Conservation (phyloP, 2,329 filamentous ascomycete species). For the Penicillium sp. region DNA sequence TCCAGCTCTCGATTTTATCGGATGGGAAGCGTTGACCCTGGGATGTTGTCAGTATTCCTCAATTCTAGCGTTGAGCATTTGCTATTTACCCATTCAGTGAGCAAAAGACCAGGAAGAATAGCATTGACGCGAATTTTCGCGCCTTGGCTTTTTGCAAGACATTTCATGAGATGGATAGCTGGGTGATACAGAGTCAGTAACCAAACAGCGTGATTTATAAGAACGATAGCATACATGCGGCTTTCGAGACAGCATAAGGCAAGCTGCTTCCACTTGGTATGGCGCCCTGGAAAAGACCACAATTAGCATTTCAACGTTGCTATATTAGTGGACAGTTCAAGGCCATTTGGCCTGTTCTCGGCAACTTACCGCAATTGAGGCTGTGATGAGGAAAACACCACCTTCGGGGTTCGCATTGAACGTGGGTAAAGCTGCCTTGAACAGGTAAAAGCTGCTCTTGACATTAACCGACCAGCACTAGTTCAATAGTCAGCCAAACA, state of each 20-base stretch:
- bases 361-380: constrained; percentile 56
- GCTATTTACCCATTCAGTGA: constrained; percentile 64
- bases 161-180: constrained; percentile 66
- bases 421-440: constrained; percentile 58
- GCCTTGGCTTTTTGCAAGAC: constrained; percentile 62
- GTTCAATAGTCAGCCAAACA: background rate
- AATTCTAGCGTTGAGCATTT: background rate
- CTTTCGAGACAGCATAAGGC: constrained; percentile 77
- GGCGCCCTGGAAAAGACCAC: constrained; percentile 42
- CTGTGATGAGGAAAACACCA: constrained; percentile 63
- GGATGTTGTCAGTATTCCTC: constrained; percentile 5
- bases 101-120: constrained; percentile 62
- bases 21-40: constrained; percentile 58
- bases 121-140: constrained; percentile 64
- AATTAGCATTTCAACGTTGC: background rate
- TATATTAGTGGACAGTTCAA: constrained; percentile 6
- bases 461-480: constrained; percentile 65
- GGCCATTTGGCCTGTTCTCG: constrained; percentile 11
- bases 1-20: constrained; percentile 57
- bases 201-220: background rate
- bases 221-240: constrained; percentile 55
- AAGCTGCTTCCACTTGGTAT: constrained; percentile 56
- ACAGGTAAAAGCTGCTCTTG: constrained; percentile 54
- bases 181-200: constrained; percentile 4
- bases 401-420: constrained; percentile 64